A percentile compares a stretch with the other conserved stretches of the same genome.
phyloP scores from a whole-genome alignment of 2,329 filamentous ascomycete species.

The Fusarium beomiforme region DNA sequence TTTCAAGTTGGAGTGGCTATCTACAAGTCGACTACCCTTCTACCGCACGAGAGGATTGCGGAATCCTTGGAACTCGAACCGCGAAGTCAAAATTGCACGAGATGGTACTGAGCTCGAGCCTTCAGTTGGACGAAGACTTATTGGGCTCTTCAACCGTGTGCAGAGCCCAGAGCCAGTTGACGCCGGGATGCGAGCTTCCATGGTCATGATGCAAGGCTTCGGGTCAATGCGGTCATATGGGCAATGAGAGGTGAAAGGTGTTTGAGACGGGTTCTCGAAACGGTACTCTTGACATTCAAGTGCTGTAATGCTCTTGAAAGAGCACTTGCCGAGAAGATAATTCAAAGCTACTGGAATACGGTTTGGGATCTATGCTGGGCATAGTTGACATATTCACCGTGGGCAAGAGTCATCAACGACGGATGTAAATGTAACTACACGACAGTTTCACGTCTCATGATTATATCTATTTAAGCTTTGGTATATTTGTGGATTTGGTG shows the following conservation, averaged over 20 bases:
- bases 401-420: constrained; percentile 10
- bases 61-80: constrained; percentile 94
- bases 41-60: constrained; percentile 86
- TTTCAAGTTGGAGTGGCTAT: constrained; percentile 91
- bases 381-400: constrained; percentile 31
- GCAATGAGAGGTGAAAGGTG: constrained; percentile 23
- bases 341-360: constrained; percentile 37
- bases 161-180: constrained; percentile 52
- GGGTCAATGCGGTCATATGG: constrained; percentile 51
- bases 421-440: constrained; percentile 28
- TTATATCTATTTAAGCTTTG: constrained; percentile 14
- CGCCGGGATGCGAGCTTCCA: constrained; percentile 45
- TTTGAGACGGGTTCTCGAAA: constrained; percentile 21
- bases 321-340: constrained; percentile 26
- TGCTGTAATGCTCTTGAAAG: constrained; percentile 2
- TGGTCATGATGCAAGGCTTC: constrained; percentile 52
- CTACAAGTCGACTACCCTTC: constrained; percentile 84
- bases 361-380: constrained; percentile 37
- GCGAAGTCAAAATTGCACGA: constrained; percentile 94
- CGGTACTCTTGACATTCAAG: constrained; percentile 9
- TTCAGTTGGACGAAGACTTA: constrained; percentile 76
- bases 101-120: constrained; percentile 95
- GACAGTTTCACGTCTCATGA: constrained; percentile 31
- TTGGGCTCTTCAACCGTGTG: constrained; percentile 78
- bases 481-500: background rate